Conservation (phyloP, 192 early-diverging fungal species). For the Gigaspora rosea region DNA sequence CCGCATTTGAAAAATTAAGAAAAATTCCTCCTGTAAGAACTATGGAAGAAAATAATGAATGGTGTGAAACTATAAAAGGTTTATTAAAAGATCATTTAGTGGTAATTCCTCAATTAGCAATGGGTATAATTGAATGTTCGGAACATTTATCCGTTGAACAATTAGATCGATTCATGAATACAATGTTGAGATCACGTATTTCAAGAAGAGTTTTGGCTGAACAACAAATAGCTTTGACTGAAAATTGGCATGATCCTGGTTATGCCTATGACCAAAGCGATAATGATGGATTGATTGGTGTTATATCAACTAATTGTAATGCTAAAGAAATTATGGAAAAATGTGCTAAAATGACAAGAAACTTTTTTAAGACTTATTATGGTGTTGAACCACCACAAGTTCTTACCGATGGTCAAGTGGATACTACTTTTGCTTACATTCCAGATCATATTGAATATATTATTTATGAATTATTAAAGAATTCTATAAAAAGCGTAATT, state of each 20-base stretch:
- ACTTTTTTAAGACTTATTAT: conserved; percentile 31
- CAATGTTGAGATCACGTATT: conserved; percentile 86
- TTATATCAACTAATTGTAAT: conserved; percentile 68
- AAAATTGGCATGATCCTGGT: conserved; percentile 52
- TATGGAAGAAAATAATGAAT: conserved; percentile 78
- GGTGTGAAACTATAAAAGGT: conserved; percentile 73
- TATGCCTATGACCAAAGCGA: conserved; percentile 46
- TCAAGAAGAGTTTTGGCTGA: conserved; percentile 89
- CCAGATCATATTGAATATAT: conserved; percentile 96
- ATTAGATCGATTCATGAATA: conserved; percentile 86
- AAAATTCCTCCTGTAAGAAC: conserved; percentile 71
- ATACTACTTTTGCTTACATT: conserved; percentile 87
- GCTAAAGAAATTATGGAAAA: conserved; percentile 54
- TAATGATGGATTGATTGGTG: conserved; percentile 64
- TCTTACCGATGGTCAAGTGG: conserved; percentile 68
- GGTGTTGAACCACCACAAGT: conserved; percentile 70
- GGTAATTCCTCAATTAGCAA: conserved; percentile 85
- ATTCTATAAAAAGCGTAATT: conserved; percentile 78
- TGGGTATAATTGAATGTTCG: conserved; percentile 82
- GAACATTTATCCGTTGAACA: conserved; percentile 64
- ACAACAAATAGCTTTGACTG: conserved; percentile 85
- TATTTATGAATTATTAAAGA: conserved; percentile 87
- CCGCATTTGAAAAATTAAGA: conserved; percentile 84
- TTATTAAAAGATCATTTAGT: conserved; percentile 80
- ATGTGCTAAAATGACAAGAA: conserved; percentile 39